These are phyloP conservation scores for Panicum hallii DNA, from an alignment of 202 grass and related monocot genomes.

Conservation along the genomic window DNA sequence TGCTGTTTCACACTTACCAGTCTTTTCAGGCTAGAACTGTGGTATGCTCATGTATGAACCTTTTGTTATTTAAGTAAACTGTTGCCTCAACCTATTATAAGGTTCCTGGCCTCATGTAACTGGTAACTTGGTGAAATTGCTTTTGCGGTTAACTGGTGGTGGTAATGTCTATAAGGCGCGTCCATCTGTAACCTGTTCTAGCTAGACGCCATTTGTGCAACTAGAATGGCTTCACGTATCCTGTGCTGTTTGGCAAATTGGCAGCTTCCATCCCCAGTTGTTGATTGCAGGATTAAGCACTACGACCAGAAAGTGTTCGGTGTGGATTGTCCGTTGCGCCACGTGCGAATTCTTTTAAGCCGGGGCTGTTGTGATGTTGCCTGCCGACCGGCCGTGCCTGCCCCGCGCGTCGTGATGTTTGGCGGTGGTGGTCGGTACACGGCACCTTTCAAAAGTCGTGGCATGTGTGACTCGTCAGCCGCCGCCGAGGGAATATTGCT, in stretches of 20 bases:
- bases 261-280: slow-evolving; percentile 22
- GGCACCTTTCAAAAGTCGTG: slow-evolving; percentile 27
- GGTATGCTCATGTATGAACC: background rate
- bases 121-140: background rate
- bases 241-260: background rate
- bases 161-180: background rate
- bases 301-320: slow-evolving; percentile 32
- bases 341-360: slow-evolving; percentile 7
- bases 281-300: background rate
- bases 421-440: slow-evolving; percentile 33
- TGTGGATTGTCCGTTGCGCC: slow-evolving; percentile 16
- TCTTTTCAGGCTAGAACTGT: slow-evolving; percentile 19
- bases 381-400: slow-evolving; percentile 17
- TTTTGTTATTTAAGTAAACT: background rate
- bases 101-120: background rate
- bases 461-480: background rate
- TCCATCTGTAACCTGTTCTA: background rate
- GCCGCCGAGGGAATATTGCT: background rate
- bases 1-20: background rate
- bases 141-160: background rate
- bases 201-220: slow-evolving; percentile 12
- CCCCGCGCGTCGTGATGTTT: background rate
- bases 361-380: slow-evolving; percentile 21
- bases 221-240: background rate
- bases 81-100: background rate